Conservation (phyloP, 257 asterid genomes). For the Solanum commersonii region DNA sequence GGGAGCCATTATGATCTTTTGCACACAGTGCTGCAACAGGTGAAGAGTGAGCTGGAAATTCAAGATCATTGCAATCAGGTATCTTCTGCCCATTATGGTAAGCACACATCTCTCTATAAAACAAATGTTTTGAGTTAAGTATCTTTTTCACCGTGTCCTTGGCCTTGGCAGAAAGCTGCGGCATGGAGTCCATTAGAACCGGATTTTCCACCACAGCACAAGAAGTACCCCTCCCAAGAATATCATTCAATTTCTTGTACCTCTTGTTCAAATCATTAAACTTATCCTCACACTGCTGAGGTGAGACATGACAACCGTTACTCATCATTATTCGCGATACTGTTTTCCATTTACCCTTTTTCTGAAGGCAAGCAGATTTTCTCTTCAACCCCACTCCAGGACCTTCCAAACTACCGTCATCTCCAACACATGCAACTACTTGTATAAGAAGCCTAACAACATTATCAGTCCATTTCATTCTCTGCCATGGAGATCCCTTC, state of each 20-base stretch:
- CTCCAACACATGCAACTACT: conserved; percentile 44
- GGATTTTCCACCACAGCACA: conserved; percentile 53
- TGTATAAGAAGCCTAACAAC: conserved; percentile 43
- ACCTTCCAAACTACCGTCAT: conserved; percentile 31
- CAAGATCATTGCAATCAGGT: conserved; percentile 23
- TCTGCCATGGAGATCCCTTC: conserved; percentile 41
- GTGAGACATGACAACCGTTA: conserved; percentile 46
- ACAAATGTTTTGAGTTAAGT: conserved; percentile 48
- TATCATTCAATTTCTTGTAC: conserved; percentile 49
- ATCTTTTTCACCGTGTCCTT: conserved; percentile 43
- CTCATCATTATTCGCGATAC: conserved; percentile 43
- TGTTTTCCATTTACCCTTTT: conserved; percentile 57
- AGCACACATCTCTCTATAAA: conserved; percentile 53
- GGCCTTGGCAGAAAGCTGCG: conserved; percentile 30
- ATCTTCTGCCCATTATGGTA: conserved; percentile 43
- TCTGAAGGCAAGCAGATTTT: conserved; percentile 24
- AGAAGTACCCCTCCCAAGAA: conserved; percentile 45
- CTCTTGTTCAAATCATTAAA: conserved; percentile 48
- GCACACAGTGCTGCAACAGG: conserved; percentile 6
- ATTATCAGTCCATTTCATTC: conserved; percentile 55
- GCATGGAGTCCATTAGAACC: conserved; percentile 28
- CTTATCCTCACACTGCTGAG: conserved; percentile 62
- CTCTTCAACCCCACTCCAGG: conserved; percentile 18
- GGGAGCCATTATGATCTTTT: conserved; percentile 6
- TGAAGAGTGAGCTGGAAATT: conserved; percentile 7